Conservation (phyloP, 257 asterid genomes). For the Perilla frutescens region DNA sequence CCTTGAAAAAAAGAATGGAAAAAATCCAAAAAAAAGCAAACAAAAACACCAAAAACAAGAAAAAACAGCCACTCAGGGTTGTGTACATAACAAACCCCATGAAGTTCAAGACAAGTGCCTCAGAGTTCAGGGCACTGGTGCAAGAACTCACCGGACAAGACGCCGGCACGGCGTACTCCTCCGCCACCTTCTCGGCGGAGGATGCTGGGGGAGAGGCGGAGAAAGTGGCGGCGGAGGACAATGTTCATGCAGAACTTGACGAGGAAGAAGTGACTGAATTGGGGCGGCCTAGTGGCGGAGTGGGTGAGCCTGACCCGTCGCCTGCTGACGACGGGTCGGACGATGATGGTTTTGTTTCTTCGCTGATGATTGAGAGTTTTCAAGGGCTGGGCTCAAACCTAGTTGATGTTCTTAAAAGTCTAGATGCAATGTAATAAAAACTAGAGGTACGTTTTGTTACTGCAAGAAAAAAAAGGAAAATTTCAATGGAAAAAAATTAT, state of each 20-base stretch:
- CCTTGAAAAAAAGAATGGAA: slow-evolving; percentile 36
- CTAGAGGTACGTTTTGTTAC: neutral
- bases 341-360: slow-evolving; percentile 30
- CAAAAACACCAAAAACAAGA: slow-evolving; percentile 46
- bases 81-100: slow-evolving; percentile 82
- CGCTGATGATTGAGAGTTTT: slow-evolving; percentile 16
- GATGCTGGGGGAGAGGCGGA: neutral
- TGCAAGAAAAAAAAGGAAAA: neutral
- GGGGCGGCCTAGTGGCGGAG: neutral
- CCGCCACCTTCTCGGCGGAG: slow-evolving; percentile 23
- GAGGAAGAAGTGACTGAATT: neutral
- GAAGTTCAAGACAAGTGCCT: slow-evolving; percentile 67
- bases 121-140: slow-evolving; percentile 69
- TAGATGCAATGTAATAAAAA: slow-evolving; percentile 11
- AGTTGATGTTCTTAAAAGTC: neutral
- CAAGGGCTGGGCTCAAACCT: slow-evolving; percentile 12
- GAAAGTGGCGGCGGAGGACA: slow-evolving; percentile 15
- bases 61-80: slow-evolving; percentile 63
- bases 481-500: too few relatives aligned
- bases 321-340: slow-evolving; percentile 15
- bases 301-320: slow-evolving; percentile 26
- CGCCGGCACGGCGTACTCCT: slow-evolving; percentile 43
- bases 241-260: slow-evolving; percentile 19
- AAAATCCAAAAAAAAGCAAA: slow-evolving; percentile 44
- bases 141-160: slow-evolving; percentile 84